phyloP scores from a whole-genome alignment of 176 grass and related monocot species.

The Oryza australiensis region DNA sequence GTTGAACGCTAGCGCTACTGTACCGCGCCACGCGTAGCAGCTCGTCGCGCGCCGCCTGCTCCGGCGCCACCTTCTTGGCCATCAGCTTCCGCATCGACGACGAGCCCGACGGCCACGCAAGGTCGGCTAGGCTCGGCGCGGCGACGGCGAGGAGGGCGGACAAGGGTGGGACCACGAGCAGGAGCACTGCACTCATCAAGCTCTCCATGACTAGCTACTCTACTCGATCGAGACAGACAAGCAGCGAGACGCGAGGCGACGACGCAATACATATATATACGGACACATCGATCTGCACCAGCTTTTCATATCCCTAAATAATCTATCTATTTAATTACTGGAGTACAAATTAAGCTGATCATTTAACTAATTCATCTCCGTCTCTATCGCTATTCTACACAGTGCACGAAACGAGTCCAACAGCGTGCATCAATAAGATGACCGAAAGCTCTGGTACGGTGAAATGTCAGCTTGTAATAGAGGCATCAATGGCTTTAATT shows the following conservation, averaged over 20 bases:
- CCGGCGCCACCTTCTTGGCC: neutral
- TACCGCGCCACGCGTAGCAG: slow-evolving; percentile 37
- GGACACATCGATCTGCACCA: neutral
- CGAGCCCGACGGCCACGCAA: slow-evolving; percentile 36
- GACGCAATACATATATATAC: neutral
- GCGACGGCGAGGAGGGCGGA: neutral
- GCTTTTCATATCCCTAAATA: too few relatives aligned
- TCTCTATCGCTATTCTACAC: neutral
- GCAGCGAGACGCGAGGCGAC: neutral
- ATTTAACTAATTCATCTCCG: too few relatives aligned
- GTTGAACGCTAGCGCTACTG: neutral
- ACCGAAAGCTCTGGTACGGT: neutral
- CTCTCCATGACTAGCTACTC: neutral
- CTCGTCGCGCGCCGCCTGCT: slow-evolving; percentile 25
- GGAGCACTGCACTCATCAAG: neutral
- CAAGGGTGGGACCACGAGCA: neutral
- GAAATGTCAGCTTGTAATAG: neutral
- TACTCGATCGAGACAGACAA: slow-evolving; percentile 9
- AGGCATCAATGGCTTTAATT: neutral
- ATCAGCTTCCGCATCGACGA: neutral
- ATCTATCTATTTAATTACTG: too few relatives aligned
- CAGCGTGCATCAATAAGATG: neutral
- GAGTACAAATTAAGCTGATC: too few relatives aligned
- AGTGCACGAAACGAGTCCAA: neutral
- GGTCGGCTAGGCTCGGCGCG: neutral